These are phyloP conservation scores for Nyssa sinensis DNA, from an alignment of 148 eudicot genomes.

Conservation along the genomic window DNA sequence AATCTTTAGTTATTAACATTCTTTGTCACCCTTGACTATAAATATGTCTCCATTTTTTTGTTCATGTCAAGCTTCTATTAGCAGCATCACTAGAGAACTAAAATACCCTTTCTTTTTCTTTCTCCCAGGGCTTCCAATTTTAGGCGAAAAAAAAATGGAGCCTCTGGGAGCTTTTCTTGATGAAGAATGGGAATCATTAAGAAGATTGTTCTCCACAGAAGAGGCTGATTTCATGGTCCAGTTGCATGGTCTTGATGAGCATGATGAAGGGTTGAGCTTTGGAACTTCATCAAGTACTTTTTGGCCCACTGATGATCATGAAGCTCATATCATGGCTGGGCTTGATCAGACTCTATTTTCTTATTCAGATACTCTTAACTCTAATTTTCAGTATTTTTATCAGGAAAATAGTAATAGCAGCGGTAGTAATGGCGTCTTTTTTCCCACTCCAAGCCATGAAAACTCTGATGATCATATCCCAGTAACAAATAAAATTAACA, in stretches of 20 bases:
- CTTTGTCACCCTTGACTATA: constrained; percentile 26
- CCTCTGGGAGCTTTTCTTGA: constrained; percentile 35
- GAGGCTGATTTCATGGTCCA: constrained; percentile 35
- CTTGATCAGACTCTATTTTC: constrained; percentile 4
- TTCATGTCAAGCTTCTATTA: constrained; percentile 5
- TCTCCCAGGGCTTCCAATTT: background rate
- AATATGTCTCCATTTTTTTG: constrained; percentile 23
- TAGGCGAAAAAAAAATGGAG: constrained; percentile 25
- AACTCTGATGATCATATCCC: constrained; percentile 9
- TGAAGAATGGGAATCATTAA: constrained; percentile 54
- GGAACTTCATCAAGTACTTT: constrained; percentile 17
- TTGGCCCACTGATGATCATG: constrained; percentile 9
- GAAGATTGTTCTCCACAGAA: constrained; percentile 38
- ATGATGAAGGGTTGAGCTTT: constrained; percentile 13
- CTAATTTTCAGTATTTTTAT: constrained; percentile 24
- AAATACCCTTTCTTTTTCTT: background rate
- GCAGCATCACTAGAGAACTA: background rate
- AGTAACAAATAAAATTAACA: background rate
- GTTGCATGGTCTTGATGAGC: constrained; percentile 18
- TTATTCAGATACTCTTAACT: constrained; percentile 5
- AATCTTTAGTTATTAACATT: constrained; percentile 19
- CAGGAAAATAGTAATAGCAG: constrained; percentile 33
- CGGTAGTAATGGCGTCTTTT: constrained; percentile 19
- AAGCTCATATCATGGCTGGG: constrained; percentile 3
- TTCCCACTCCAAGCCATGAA: constrained; percentile 11